A percentile compares a stretch with the other conserved stretches of the same genome.
phyloP scores from a whole-genome alignment of 108 stramenopile species.

The Skeletonema tropicum region DNA sequence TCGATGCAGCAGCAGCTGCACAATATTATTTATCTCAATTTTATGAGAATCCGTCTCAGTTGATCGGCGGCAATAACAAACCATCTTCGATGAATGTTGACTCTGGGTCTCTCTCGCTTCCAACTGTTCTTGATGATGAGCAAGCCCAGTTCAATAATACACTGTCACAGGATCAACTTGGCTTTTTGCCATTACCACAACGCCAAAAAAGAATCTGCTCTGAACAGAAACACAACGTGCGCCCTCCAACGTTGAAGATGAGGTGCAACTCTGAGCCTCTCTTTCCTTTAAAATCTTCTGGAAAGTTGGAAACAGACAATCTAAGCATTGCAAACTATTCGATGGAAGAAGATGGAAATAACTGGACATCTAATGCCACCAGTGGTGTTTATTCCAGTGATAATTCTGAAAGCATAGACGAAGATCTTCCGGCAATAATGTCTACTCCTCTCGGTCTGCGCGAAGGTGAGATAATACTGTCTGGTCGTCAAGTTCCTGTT shows the following conservation, averaged over 20 bases:
- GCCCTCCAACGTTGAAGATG: constrained; percentile 10
- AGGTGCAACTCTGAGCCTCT: constrained; percentile 6
- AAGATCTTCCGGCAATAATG: constrained; percentile 1
- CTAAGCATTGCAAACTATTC: background rate
- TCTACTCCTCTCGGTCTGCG: constrained; percentile 12
- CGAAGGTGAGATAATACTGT: background rate
- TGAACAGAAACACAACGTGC: background rate
- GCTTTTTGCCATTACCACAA: background rate
- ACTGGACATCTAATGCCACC: background rate
- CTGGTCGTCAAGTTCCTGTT: background rate
- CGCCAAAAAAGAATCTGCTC: background rate
- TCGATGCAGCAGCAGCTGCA: background rate
- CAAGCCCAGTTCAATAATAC: background rate
- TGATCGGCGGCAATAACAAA: background rate
- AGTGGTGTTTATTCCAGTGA: background rate
- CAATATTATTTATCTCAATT: background rate
- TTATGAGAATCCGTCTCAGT: background rate
- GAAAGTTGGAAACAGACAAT: background rate
- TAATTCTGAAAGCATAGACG: background rate
- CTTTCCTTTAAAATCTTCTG: background rate
- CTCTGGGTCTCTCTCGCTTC: background rate
- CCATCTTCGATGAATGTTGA: background rate
- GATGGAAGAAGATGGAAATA: background rate
- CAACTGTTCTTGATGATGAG: background rate
- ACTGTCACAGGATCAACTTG: background rate